phyloP scores from a whole-genome alignment of 2,329 filamentous ascomycete genomes.

The Sphaerulina populicola region DNA sequence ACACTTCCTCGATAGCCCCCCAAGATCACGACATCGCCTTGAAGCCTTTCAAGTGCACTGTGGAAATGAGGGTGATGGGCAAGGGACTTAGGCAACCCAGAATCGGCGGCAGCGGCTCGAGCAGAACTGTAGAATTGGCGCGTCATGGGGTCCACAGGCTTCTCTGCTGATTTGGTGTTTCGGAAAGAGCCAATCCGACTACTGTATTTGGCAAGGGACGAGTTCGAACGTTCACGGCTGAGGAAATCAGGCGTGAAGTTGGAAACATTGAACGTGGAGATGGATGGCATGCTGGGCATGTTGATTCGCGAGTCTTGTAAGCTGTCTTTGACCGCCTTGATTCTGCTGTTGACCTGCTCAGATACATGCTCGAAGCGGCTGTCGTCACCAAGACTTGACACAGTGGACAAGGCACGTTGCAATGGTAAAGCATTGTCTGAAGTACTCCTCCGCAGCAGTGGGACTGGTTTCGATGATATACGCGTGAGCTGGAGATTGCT shows the following conservation, averaged over 20 bases:
- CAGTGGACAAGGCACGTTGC: constrained; percentile 64
- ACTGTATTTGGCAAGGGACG: constrained; percentile 13
- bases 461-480: constrained; percentile 16
- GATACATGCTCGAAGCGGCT: constrained; percentile 69
- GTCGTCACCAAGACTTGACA: constrained; percentile 78
- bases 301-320: constrained; percentile 75
- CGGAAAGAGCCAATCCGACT: neutral
- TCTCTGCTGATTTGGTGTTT: constrained; percentile 6
- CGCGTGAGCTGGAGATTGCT: constrained; percentile 15
- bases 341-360: constrained; percentile 76
- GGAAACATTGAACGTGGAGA: constrained; percentile 38
- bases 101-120: constrained; percentile 19
- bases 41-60: constrained; percentile 57
- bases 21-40: constrained; percentile 78
- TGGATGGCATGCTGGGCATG: constrained; percentile 41
- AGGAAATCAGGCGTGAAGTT: constrained; percentile 28
- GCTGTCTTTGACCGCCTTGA: constrained; percentile 86
- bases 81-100: constrained; percentile 22
- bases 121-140: constrained; percentile 22
- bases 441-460: constrained; percentile 50
- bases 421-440: constrained; percentile 71
- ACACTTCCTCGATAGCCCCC: constrained; percentile 87
- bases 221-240: constrained; percentile 24
- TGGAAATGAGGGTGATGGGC: constrained; percentile 44
- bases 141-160: constrained; percentile 24